Evolutionary conservation across 306 rosid species (phyloP).

Genomic region (Vigna hirtella): DNA sequence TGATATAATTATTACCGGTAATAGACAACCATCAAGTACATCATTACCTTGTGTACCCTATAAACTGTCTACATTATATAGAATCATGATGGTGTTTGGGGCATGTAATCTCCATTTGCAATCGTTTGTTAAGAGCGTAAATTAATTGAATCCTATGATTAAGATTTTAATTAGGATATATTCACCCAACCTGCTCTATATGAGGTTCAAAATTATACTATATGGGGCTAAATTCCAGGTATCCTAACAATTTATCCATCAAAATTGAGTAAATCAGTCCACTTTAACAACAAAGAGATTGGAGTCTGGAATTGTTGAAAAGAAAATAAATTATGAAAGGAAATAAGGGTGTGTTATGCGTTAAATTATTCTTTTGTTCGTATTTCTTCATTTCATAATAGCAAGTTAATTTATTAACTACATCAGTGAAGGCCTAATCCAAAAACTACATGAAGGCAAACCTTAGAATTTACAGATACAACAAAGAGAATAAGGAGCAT

Average conservation of each 20-base stretch:
- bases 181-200: neutral
- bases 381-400: neutral
- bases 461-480: neutral
- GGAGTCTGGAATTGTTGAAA: neutral
- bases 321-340: constrained; percentile 1
- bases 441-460: constrained; percentile 3
- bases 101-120: constrained; percentile 9
- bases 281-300: constrained; percentile 1
- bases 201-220: neutral
- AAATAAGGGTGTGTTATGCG: neutral
- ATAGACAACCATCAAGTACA: neutral
- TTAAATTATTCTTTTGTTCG: neutral
- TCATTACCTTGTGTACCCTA: neutral
- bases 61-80: neutral
- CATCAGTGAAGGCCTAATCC: neutral
- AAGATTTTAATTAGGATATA: neutral
- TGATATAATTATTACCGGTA: neutral
- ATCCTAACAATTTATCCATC: neutral
- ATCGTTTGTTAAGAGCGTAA: neutral
- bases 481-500: neutral
- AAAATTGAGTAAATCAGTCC: constrained; percentile 4
- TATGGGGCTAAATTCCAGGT: no score
- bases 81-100: neutral
- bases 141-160: neutral
- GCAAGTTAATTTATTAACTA: neutral